Percentiles rank a stretch among this genome's conserved stretches.
Conservation (phyloP, 139 green algal genomes). For the Haematococcus lacustris region DNA sequence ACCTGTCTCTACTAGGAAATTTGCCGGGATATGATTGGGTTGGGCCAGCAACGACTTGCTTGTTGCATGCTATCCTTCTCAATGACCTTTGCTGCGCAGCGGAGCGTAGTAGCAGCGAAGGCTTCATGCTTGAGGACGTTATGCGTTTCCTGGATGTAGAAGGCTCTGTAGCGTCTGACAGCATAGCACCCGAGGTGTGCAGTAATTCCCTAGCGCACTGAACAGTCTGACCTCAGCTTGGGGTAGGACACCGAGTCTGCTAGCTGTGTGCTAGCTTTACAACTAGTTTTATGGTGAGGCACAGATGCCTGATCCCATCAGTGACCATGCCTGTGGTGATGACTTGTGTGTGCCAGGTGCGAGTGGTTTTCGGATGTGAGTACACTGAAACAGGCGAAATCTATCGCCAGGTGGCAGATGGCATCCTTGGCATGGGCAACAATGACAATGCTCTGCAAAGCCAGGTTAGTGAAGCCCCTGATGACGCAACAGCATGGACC, state of each 20-base stretch:
- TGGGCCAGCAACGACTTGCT: not conserved
- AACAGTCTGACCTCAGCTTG: too few relatives aligned
- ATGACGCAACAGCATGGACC: too few relatives aligned
- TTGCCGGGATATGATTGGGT: not conserved
- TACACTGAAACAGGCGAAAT: slow-evolving; percentile 84
- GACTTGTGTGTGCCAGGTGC: too few relatives aligned
- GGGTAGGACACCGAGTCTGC: too few relatives aligned
- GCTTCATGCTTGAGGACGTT: slow-evolving; percentile 65
- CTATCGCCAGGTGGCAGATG: slow-evolving; percentile 81
- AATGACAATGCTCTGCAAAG: slow-evolving; percentile 62
- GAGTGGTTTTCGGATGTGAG: slow-evolving; percentile 33
- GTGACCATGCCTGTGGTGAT: too few relatives aligned
- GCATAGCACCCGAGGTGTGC: not conserved
- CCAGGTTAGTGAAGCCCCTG: too few relatives aligned
- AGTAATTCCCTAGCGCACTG: too few relatives aligned
- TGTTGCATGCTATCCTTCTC: not conserved
- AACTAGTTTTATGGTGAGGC: too few relatives aligned
- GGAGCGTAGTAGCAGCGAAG: slow-evolving; percentile 74
- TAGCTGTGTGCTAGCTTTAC: too few relatives aligned
- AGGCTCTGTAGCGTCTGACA: not conserved
- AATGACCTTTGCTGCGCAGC: slow-evolving; percentile 1
- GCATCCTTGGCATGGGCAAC: slow-evolving; percentile 86
- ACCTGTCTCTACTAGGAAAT: not conserved
- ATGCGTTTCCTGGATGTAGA: slow-evolving; percentile 27
- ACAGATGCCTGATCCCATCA: too few relatives aligned